Conservation (phyloP, 495 filamentous ascomycete species). For the Neurospora sp. region DNA sequence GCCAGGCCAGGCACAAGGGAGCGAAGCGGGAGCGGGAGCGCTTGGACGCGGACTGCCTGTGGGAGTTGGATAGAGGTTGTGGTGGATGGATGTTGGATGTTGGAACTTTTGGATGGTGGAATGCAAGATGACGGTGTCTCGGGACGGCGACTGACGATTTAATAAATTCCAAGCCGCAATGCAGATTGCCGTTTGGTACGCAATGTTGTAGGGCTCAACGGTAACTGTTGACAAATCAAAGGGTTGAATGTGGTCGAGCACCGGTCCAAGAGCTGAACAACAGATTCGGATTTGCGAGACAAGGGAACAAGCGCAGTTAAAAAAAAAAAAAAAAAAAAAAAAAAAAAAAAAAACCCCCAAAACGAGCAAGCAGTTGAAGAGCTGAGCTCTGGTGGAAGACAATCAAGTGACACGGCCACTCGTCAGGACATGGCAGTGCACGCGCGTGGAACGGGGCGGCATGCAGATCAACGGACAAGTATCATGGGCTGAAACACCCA, state of each 20-base stretch:
- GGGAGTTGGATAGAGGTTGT: neutral
- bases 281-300: neutral
- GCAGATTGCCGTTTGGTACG: neutral
- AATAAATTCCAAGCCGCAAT: neutral
- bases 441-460: neutral
- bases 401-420: neutral
- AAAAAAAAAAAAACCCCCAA: too few relatives aligned
- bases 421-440: neutral
- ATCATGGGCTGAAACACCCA: neutral
- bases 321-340: too few relatives aligned
- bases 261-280: neutral
- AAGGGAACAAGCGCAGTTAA: neutral
- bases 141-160: neutral
- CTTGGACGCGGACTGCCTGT: neutral
- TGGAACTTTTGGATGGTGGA: neutral
- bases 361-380: neutral
- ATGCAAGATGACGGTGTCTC: neutral
- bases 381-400: neutral
- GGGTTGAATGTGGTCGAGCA: neutral
- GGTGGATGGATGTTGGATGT: neutral
- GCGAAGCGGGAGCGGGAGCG: neutral
- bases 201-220: neutral
- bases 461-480: neutral
- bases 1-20: neutral
- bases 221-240: neutral